Evolutionary conservation across 1,284 basidiomycete species (phyloP).

Genomic region (Trichosporon sp.): DNA sequence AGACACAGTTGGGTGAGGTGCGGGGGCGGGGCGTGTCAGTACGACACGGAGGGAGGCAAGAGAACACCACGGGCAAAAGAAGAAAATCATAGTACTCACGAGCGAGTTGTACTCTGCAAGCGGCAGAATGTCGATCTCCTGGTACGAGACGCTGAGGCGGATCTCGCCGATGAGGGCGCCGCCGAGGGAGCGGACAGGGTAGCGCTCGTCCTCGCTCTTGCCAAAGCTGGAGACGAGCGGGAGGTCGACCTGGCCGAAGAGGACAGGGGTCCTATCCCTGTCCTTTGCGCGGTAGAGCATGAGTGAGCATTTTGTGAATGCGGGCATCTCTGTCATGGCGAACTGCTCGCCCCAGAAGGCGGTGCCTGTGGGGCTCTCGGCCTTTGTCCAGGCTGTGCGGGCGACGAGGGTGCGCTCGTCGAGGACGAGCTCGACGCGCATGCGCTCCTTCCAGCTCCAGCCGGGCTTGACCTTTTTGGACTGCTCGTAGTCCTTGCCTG

Average conservation of each 20-base stretch:
- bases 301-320: conserved; percentile 21
- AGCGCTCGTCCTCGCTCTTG: conserved; percentile 29
- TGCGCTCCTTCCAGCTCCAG: conserved; percentile 24
- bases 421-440: conserved; percentile 25
- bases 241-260: conserved; percentile 27
- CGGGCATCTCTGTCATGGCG: conserved; percentile 20
- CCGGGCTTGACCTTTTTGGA: conserved; percentile 11
- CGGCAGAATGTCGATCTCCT: conserved; percentile 21
- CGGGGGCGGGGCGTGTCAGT: background rate
- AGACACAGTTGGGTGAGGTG: too few relatives aligned
- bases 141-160: conserved; percentile 25
- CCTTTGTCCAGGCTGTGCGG: conserved; percentile 28
- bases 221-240: conserved; percentile 24
- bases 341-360: conserved; percentile 36
- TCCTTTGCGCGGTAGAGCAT: conserved; percentile 10
- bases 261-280: conserved; percentile 10
- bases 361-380: conserved; percentile 13
- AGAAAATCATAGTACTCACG: background rate
- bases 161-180: conserved; percentile 32
- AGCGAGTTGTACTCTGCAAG: conserved; percentile 14
- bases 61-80: too few relatives aligned
- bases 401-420: conserved; percentile 21
- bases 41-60: background rate
- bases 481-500: background rate
- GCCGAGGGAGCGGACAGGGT: conserved; percentile 23